Conservation (phyloP, 1,284 basidiomycete genomes). For the Sphagnurus paluster region DNA sequence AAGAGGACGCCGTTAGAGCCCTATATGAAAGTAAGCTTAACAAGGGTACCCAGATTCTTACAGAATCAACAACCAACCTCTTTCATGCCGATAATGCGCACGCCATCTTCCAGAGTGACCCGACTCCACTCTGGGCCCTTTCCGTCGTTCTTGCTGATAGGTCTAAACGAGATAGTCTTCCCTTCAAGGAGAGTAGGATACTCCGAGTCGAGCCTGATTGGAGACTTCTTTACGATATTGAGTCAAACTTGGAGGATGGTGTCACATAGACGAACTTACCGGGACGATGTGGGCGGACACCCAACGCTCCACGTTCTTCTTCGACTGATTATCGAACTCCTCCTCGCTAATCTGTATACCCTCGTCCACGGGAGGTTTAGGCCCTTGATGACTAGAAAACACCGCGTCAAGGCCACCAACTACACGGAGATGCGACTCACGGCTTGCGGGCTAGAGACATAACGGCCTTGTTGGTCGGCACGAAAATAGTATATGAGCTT, state of each 20-base stretch:
- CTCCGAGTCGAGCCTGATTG: constrained; percentile 38
- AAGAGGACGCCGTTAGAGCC: no score
- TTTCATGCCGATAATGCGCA: constrained; percentile 54
- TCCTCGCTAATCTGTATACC: constrained; percentile 58
- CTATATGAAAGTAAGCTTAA: no score
- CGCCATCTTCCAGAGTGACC: constrained; percentile 52
- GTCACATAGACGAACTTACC: constrained; percentile 37
- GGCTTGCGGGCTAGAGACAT: constrained; percentile 75
- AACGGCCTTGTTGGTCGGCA: constrained; percentile 80
- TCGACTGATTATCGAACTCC: constrained; percentile 58
- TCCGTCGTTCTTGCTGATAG: constrained; percentile 33
- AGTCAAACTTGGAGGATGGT: not conserved
- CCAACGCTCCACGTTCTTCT: constrained; percentile 69
- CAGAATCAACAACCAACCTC: constrained; percentile 57
- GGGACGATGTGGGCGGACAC: constrained; percentile 74
- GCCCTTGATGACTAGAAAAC: constrained; percentile 54
- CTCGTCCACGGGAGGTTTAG: constrained; percentile 35
- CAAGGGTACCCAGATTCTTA: no score
- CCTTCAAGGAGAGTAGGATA: constrained; percentile 54
- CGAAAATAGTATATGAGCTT: constrained; percentile 57
- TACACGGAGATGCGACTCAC: constrained; percentile 40
- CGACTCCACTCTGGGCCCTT: constrained; percentile 54
- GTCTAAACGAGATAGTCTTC: constrained; percentile 53
- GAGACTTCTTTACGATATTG: constrained; percentile 42
- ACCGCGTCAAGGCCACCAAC: constrained; percentile 1